phyloP scores from a whole-genome alignment of 2,329 filamentous ascomycete species.

The Pseudophaeomoniella oleicola region DNA sequence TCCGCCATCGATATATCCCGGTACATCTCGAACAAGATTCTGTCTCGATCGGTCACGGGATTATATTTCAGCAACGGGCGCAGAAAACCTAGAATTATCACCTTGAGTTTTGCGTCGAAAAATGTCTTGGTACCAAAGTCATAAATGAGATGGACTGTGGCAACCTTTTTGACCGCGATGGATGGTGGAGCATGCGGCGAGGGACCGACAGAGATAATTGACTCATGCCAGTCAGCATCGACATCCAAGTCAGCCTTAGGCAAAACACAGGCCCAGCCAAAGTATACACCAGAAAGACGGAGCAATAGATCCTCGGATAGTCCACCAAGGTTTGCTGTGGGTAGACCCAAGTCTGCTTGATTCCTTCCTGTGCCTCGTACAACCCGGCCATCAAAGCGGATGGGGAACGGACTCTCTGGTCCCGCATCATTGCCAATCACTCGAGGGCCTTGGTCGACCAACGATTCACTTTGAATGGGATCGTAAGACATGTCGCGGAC shows the following conservation, averaged over 20 bases:
- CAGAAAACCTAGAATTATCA: conserved; percentile 48
- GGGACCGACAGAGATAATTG: conserved; percentile 42
- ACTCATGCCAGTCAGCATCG: conserved; percentile 40
- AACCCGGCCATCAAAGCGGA: conserved; percentile 36
- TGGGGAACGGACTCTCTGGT: conserved; percentile 38
- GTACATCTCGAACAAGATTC: conserved; percentile 19
- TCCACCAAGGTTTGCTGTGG: conserved; percentile 39
- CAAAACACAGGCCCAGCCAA: conserved; percentile 45
- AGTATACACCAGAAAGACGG: conserved; percentile 46
- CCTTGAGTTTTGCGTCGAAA: conserved; percentile 29
- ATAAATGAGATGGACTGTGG: conserved; percentile 39
- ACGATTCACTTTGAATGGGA: background rate
- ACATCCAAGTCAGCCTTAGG: conserved; percentile 19
- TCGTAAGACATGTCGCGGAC: conserved; percentile 13
- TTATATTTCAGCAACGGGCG: conserved; percentile 26
- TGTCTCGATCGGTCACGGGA: conserved; percentile 19
- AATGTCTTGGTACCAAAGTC: conserved; percentile 32
- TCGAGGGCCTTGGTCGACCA: conserved; percentile 9
- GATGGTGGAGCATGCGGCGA: conserved; percentile 30
- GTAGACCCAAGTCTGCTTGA: conserved; percentile 27
- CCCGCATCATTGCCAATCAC: conserved; percentile 36
- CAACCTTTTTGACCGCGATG: conserved; percentile 35
- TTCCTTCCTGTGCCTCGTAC: conserved; percentile 29
- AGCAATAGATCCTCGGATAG: conserved; percentile 38
- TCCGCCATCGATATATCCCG: conserved; percentile 24